Evolutionary conservation across 352 stramenopile species (phyloP), one percentile per base, ranked within the genome.

Genomic region (Phytophthora citricola): DNA sequence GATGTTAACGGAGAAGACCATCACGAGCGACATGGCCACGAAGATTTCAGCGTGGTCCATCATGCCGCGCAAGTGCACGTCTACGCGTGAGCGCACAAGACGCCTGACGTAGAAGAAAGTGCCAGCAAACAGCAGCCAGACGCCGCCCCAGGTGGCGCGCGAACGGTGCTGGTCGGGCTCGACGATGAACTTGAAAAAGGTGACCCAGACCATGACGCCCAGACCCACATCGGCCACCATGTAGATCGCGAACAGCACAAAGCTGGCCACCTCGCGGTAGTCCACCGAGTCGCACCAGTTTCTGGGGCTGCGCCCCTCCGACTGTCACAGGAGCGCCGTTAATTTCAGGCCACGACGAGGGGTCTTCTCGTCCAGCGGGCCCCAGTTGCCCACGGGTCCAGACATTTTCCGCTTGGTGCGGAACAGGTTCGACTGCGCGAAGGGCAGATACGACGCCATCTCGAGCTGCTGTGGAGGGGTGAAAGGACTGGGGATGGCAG

Each of bases 1-100:
- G 39, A 92, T 76, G 67, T 93, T 93, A 44, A 87, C 80, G 2
- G 76, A 78, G 49, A 91, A 85, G 39, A 91, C 68, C 76, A 89
- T 92, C 31, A 74, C 75, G 49, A 89, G 73, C 39, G 74, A 89
- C 63, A 83, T 79, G 54, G 70, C 73, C n/a, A 86, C 73, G 49
- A 89, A 91, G 61, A 91, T 84, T 73, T 91, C 82, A 12, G 76
- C 78, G 58, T 91, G 82, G 45, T 88, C 74, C 45, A 78, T 76
- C 34, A 87, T 67, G 17, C 65, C 59, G 5, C 69, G 69, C 51
- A 90, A 59, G 38, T 80, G 63, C 10, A 52, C 63, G 44, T 87
- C 81, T 15, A 79, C 66, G 3, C 67, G 67, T 15, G 69, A 71
- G 48, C 78, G 81, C 46, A 85, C 73, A 15, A 76, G 57, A 20